A percentile compares a stretch with the other conserved stretches of the same genome.
Evolutionary conservation across 2,329 filamentous ascomycete genomes (phyloP).

Genomic region (Westerdykella sp.): DNA sequence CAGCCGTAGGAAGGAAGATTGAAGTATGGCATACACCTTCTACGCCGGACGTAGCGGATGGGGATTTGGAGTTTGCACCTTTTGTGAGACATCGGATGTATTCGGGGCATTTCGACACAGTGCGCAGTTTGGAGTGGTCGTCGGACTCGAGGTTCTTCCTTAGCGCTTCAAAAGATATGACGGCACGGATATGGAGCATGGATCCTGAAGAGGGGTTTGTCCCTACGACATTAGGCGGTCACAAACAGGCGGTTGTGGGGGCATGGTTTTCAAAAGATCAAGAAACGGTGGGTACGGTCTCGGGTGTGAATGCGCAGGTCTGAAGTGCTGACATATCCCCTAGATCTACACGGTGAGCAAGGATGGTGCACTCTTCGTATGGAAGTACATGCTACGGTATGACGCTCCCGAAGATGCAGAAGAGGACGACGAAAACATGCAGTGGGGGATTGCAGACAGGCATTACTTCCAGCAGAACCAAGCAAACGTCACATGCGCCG

Average conservation of each 20-base stretch:
- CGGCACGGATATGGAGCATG: slow-evolving; percentile 90
- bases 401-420: slow-evolving; percentile 48
- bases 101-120: slow-evolving; percentile 79
- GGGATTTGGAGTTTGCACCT: slow-evolving; percentile 88
- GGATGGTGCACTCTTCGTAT: slow-evolving; percentile 92
- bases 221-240: slow-evolving; percentile 83
- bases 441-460: slow-evolving; percentile 85
- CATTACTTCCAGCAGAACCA: slow-evolving; percentile 93
- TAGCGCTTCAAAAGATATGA: slow-evolving; percentile 85
- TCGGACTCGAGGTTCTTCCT: slow-evolving; percentile 93
- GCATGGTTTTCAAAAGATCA: slow-evolving; percentile 97
- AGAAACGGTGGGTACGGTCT: slow-evolving; percentile 55
- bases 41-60: slow-evolving; percentile 74
- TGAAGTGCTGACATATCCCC: background rate
- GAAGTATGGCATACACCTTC: slow-evolving; percentile 96
- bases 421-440: slow-evolving; percentile 60
- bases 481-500: slow-evolving; percentile 80
- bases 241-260: slow-evolving; percentile 82
- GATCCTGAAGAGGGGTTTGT: slow-evolving; percentile 80
- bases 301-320: background rate
- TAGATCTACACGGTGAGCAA: slow-evolving; percentile 90
- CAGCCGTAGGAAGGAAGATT: slow-evolving; percentile 76
- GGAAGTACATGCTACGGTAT: slow-evolving; percentile 69
- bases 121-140: slow-evolving; percentile 89
- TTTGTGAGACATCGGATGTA: slow-evolving; percentile 86